Conservation (phyloP, 2,329 filamentous ascomycete species). For the Conoideocrella luteorostrata region DNA sequence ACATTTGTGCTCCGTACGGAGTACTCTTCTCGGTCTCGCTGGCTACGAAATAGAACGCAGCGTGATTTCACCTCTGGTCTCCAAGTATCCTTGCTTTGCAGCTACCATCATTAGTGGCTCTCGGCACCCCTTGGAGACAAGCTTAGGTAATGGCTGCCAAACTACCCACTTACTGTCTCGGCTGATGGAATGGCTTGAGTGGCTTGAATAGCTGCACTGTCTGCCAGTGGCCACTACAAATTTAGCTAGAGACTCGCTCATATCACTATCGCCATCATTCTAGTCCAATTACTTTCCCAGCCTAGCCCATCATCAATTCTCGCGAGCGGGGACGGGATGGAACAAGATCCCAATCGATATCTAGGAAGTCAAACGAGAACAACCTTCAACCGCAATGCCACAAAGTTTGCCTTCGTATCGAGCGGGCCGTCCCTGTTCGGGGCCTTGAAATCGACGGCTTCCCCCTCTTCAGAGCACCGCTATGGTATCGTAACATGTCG, state of each 20-base stretch:
- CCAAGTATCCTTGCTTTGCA: no score
- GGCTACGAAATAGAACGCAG: no score
- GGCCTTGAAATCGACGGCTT: background rate
- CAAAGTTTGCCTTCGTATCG: slow-evolving; percentile 5
- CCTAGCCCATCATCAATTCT: background rate
- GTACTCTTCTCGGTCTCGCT: no score
- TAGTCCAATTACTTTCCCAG: background rate
- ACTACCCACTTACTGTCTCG: no score
- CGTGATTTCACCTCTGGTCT: no score
- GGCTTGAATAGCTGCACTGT: no score
- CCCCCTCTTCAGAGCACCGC: background rate
- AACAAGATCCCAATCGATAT: background rate
- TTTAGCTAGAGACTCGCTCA: background rate
- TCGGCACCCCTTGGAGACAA: background rate
- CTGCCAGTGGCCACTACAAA: background rate
- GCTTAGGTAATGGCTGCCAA: slow-evolving; percentile 2
- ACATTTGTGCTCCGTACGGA: no score
- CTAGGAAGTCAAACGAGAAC: slow-evolving; percentile 1
- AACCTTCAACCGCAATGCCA: background rate
- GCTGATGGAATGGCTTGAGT: no score
- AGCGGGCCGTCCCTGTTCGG: slow-evolving; percentile 5
- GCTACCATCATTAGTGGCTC: background rate
- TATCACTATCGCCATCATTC: background rate
- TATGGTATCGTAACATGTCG: background rate
- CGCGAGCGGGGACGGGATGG: background rate